Percentiles rank a stretch among this genome's conserved stretches.
These are phyloP conservation scores for Populus davidiana DNA, from an alignment of 345 rosid genomes.

Conservation along the genomic window DNA sequence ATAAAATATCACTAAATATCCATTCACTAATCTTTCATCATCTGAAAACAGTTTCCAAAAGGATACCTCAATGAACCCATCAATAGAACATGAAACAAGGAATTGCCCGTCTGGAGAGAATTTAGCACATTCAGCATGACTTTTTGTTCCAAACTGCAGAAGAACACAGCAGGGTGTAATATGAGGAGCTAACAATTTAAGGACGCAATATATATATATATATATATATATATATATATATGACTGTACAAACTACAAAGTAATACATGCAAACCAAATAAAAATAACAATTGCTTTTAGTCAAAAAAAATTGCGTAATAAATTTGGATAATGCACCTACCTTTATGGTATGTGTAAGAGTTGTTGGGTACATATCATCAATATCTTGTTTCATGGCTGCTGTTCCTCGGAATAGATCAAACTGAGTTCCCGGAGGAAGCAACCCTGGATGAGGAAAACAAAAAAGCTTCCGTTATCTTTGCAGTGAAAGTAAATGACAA, in stretches of 20 bases:
- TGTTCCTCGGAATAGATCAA: conserved; percentile 97
- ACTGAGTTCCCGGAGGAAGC: conserved; percentile 99
- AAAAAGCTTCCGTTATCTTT: neutral
- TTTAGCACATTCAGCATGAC: conserved; percentile 91
- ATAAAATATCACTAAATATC: conserved; percentile 17
- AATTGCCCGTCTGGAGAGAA: conserved; percentile 98
- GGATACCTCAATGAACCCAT: conserved; percentile 91
- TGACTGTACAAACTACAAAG: neutral
- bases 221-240: neutral
- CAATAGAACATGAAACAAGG: conserved; percentile 91
- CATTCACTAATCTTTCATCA: conserved; percentile 12
- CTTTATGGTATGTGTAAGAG: conserved; percentile 80
- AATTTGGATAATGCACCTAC: conserved; percentile 27
- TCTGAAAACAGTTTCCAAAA: conserved; percentile 4
- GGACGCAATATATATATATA: neutral
- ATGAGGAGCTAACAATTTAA: neutral
- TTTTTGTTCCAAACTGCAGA: conserved; percentile 88
- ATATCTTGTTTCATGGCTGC: conserved; percentile 99
- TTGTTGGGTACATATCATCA: conserved; percentile 85
- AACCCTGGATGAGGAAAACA: conserved; percentile 54
- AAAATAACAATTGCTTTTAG: neutral
- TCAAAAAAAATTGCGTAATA: neutral
- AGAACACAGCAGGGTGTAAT: conserved; percentile 12
- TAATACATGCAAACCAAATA: neutral
- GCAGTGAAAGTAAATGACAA: neutral